Evolutionary conservation across 441 rosid genomes (phyloP), one percentile per base, ranked within the genome.

Genomic region (Adansonia rubrostipa): DNA sequence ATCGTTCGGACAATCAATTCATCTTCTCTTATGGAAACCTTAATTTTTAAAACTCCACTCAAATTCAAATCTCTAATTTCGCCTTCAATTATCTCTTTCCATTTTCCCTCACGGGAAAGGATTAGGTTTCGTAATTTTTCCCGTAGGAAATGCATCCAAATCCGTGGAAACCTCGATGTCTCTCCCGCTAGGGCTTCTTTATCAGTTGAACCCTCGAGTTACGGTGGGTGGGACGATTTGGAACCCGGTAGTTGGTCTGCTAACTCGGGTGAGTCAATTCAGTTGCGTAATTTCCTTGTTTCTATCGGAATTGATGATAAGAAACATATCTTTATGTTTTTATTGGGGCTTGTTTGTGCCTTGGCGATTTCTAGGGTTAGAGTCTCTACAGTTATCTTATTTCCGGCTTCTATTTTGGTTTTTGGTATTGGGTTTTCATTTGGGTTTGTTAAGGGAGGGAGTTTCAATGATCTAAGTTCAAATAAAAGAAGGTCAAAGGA

Each of bases 181-280:
- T 63, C 82, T 48, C 13, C 71, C 45, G 19, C 78, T 70, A 70
- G 53, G 60, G 79, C 90, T 57, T 65, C 77, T 15, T 36, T 78
- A 9, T 53, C 74, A 2, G 48, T 79, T 14, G 76, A 71, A 15
- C 73, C 85, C 13, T 75, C 79, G 64, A 74, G 58, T 83, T 92
- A 62, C 50, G 88, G 91, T 22, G 96, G 96, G 5, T 92, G 96
- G 96, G 91, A 87, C 53, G 90, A 87, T 57, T 28, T 76, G 20
- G 74, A 73, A 40, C 83, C 74, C 63, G 80, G 48, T 47, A 84
- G 80, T 47, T 88, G 81, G 74, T 66, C 81, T 54, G 53, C 45
- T 47, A 44, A 67, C 78, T 82, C 85, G 5, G 91, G 84, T 74
- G 91, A 86, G 87, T 82, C 89, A 45, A 71, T 75, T 73, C 86